Evolutionary conservation across 352 stramenopile genomes (phyloP).

Genomic region (Phytophthora hybrid): DNA sequence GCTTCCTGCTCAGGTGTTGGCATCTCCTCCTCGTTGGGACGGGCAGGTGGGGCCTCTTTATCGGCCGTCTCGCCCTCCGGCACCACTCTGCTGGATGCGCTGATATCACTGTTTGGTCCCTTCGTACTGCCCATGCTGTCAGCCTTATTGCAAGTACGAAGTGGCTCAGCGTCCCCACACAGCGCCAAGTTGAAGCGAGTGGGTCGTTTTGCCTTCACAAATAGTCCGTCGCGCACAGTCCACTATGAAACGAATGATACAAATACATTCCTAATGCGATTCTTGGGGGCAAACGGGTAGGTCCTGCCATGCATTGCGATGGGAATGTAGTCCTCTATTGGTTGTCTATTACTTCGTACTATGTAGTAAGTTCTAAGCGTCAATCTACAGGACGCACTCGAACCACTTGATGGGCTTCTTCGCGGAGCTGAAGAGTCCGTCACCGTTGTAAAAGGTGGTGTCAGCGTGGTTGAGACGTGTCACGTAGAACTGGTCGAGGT

Average conservation of each 20-base stretch:
- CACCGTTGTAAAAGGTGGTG: conserved; percentile 66
- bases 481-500: conserved; percentile 60
- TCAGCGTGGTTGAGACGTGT: conserved; percentile 75
- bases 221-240: conserved; percentile 12
- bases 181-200: conserved; percentile 17
- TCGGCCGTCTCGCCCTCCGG: conserved; percentile 26
- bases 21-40: no score
- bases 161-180: conserved; percentile 8
- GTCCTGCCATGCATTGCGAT: background rate
- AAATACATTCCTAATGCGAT: background rate
- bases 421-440: conserved; percentile 52
- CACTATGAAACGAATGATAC: conserved; percentile 4
- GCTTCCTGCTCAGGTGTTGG: conserved; percentile 11
- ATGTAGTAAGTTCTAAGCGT: conserved; percentile 1
- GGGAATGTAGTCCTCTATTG: conserved; percentile 12
- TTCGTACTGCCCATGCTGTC: conserved; percentile 33
- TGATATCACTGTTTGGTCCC: conserved; percentile 26
- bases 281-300: no score
- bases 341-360: conserved; percentile 15
- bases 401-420: conserved; percentile 81
- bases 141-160: conserved; percentile 6
- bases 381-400: conserved; percentile 62
- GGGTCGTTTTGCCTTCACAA: conserved; percentile 36
- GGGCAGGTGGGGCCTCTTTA: conserved; percentile 13
- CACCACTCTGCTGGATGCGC: conserved; percentile 27